These are phyloP conservation scores for Phialophora expanda DNA, from an alignment of 2,329 filamentous ascomycete genomes.

Conservation along the genomic window DNA sequence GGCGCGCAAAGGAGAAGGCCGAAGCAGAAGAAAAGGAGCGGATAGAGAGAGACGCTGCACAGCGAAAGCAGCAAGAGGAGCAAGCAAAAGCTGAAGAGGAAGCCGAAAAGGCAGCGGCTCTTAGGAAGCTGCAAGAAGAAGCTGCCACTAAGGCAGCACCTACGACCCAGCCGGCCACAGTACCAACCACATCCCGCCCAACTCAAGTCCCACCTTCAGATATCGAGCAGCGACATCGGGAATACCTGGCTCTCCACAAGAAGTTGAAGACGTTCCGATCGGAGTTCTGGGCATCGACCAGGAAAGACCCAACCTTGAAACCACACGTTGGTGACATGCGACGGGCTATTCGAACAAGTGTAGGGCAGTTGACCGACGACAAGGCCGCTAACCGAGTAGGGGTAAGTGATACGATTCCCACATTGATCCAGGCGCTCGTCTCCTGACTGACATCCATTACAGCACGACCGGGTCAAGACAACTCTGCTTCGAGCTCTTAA, in stretches of 20 bases:
- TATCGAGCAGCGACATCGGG: constrained; percentile 52
- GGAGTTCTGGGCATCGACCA: constrained; percentile 60
- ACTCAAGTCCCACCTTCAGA: constrained; percentile 35
- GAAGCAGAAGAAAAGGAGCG: constrained; percentile 44
- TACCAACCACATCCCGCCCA: background rate
- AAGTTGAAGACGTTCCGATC: constrained; percentile 67
- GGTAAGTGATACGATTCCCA: constrained; percentile 49
- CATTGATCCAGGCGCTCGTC: background rate
- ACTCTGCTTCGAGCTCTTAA: constrained; percentile 62
- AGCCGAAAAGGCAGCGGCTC: constrained; percentile 36
- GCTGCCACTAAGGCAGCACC: constrained; percentile 21
- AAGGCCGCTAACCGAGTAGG: constrained; percentile 66
- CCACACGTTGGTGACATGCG: constrained; percentile 72
- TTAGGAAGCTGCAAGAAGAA: constrained; percentile 21
- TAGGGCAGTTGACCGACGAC: constrained; percentile 74
- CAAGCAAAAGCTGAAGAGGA: constrained; percentile 32
- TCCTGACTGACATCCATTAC: constrained; percentile 6
- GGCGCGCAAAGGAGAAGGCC: constrained; percentile 56
- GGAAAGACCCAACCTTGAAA: constrained; percentile 64
- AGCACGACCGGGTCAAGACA: constrained; percentile 57
- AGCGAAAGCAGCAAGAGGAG: background rate
- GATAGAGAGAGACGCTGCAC: constrained; percentile 42
- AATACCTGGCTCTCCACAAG: constrained; percentile 66
- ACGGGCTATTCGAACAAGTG: constrained; percentile 70
- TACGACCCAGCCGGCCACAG: background rate